Evolutionary conservation across 345 rosid species (phyloP).

Genomic region (Clausena lansium): DNA sequence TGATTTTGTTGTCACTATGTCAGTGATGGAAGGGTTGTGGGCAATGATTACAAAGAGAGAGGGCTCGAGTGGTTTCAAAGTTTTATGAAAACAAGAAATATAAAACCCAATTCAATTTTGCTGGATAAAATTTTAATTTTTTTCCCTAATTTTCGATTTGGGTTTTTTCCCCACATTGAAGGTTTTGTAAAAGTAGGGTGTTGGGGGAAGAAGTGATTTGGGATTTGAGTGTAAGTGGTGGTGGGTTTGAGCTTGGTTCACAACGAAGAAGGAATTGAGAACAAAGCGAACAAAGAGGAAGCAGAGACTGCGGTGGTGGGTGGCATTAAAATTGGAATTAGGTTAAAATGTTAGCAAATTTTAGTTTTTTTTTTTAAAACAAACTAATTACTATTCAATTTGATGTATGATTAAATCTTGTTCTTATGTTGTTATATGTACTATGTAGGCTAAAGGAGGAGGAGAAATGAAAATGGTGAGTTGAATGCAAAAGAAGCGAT

Average conservation of each 20-base stretch:
- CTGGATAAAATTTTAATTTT: no score
- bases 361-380: conserved; percentile 7
- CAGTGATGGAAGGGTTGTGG: no score
- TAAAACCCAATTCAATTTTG: no score
- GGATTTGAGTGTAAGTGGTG: background rate
- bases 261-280: conserved; percentile 10
- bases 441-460: background rate
- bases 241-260: background rate
- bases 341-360: background rate
- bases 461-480: background rate
- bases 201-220: conserved; percentile 7
- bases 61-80: no score
- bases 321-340: conserved; percentile 15
- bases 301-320: conserved; percentile 10
- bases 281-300: conserved; percentile 1
- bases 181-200: background rate
- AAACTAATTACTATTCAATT: no score
- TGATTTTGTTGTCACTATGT: no score
- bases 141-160: no score
- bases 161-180: no score
- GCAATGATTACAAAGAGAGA: no score
- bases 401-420: background rate
- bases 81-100: no score
- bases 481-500: background rate
- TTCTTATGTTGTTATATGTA: background rate